Evolutionary conservation across 1,284 basidiomycete genomes (phyloP).

Genomic region (Polyporus tsugae): DNA sequence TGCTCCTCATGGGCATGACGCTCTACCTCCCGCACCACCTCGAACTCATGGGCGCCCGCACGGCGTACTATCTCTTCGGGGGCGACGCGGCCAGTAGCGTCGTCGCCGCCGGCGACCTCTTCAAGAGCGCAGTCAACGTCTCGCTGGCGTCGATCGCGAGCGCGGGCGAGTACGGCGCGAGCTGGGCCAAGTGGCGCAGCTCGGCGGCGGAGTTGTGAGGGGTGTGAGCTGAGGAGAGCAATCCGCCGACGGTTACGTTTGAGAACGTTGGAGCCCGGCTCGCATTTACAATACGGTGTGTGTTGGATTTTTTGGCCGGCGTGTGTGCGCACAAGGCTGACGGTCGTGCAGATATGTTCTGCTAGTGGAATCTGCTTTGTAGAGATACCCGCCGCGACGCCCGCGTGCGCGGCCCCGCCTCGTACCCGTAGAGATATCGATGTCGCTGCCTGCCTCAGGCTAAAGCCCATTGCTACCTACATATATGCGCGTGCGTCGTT

Average conservation of each 20-base stretch:
- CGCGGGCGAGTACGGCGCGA: conserved; percentile 21
- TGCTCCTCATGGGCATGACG: conserved; percentile 43
- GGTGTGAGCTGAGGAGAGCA: neutral
- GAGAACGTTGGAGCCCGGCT: neutral
- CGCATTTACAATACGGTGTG: conserved; percentile 8
- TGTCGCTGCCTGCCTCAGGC: neutral
- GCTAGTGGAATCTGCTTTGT: conserved; percentile 8
- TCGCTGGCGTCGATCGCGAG: conserved; percentile 27
- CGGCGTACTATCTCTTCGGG: conserved; percentile 49
- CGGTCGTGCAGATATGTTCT: conserved; percentile 12
- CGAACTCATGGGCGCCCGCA: conserved; percentile 41
- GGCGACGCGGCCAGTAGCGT: conserved; percentile 29
- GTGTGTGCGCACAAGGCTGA: neutral
- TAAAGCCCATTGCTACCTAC: neutral
- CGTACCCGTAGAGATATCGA: neutral
- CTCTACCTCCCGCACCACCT: conserved; percentile 50
- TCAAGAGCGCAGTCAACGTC: conserved; percentile 28
- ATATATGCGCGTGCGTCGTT: neutral
- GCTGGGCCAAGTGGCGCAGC: conserved; percentile 4
- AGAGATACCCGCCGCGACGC: conserved; percentile 15
- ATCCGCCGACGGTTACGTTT: neutral
- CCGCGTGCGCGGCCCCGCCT: neutral
- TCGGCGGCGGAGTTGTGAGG: conserved; percentile 18
- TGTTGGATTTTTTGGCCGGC: neutral
- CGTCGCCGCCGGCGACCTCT: conserved; percentile 17